Evolutionary conservation across 306 rosid species (phyloP).

Genomic region (Castanea sativa): DNA sequence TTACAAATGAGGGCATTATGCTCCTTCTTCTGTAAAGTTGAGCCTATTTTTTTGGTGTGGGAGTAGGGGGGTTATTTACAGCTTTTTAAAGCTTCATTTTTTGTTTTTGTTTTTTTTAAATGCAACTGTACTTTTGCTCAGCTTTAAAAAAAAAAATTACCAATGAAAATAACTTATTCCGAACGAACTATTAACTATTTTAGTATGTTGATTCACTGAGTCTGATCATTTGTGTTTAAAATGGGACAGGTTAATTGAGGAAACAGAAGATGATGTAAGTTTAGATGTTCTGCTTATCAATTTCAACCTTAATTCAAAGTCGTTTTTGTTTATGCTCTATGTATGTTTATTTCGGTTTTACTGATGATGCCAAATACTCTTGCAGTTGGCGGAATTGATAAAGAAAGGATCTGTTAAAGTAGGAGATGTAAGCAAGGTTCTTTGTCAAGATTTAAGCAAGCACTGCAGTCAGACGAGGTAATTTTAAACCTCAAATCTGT

Average conservation of each 20-base stretch:
- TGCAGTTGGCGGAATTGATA: slow-evolving; percentile 81
- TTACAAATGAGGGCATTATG: slow-evolving; percentile 9
- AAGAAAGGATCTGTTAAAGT: slow-evolving; percentile 71
- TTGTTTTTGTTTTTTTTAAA: too few species aligned
- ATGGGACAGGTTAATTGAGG: slow-evolving; percentile 78
- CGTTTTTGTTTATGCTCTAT: slow-evolving; percentile 15
- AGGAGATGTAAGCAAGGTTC: slow-evolving; percentile 82
- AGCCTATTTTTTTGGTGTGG: too few species aligned
- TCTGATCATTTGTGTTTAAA: slow-evolving; percentile 39
- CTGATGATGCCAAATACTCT: slow-evolving; percentile 1
- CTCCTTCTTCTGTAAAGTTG: not conserved
- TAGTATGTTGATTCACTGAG: slow-evolving; percentile 18
- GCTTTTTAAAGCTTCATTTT: too few species aligned
- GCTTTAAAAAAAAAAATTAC: too few species aligned
- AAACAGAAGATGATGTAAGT: slow-evolving; percentile 84
- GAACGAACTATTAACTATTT: not conserved
- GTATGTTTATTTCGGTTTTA: not conserved
- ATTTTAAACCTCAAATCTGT: slow-evolving; percentile 14
- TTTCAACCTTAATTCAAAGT: slow-evolving; percentile 5
- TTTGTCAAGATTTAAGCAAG: slow-evolving; percentile 83
- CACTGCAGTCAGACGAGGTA: slow-evolving; percentile 80
- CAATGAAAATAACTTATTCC: too few species aligned
- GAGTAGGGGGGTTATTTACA: too few species aligned
- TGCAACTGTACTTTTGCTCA: too few species aligned
- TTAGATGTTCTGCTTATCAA: slow-evolving; percentile 17